phyloP scores from a whole-genome alignment of 495 filamentous ascomycete genomes.

The Neurospora tetrasperma region DNA sequence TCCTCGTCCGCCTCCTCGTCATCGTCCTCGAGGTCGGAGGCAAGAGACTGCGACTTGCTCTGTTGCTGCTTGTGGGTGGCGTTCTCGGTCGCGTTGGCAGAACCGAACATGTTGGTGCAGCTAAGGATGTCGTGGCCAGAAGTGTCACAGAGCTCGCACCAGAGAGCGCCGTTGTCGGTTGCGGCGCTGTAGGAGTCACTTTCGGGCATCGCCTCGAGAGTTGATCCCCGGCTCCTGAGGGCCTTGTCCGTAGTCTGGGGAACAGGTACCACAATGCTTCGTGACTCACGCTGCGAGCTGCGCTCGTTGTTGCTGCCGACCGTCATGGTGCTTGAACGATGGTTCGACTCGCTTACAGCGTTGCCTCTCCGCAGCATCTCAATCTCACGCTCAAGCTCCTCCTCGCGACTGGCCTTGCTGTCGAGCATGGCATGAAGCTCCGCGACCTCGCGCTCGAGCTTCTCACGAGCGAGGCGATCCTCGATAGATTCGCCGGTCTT shows the following conservation, averaged over 20 bases:
- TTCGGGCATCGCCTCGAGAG: constrained; percentile 54
- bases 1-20: constrained; percentile 16
- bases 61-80: constrained; percentile 18
- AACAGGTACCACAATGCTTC: constrained; percentile 45
- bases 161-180: constrained; percentile 61
- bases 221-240: constrained; percentile 33
- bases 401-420: constrained; percentile 64
- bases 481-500: constrained; percentile 45
- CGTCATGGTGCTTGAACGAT: constrained; percentile 43
- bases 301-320: constrained; percentile 38
- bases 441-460: constrained; percentile 65
- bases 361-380: constrained; percentile 48
- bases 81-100: neutral
- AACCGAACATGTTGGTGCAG: constrained; percentile 80
- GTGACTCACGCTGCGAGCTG: constrained; percentile 47
- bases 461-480: constrained; percentile 46
- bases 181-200: constrained; percentile 63
- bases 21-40: neutral
- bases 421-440: constrained; percentile 64
- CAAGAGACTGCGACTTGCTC: constrained; percentile 10
- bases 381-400: constrained; percentile 83
- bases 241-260: constrained; percentile 26
- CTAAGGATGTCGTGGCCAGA: constrained; percentile 89
- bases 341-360: constrained; percentile 12
- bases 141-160: constrained; percentile 95